These are phyloP conservation scores for Hebeloma cylindrosporum DNA, from an alignment of 768 basidiomycete genomes.

Conservation along the genomic window DNA sequence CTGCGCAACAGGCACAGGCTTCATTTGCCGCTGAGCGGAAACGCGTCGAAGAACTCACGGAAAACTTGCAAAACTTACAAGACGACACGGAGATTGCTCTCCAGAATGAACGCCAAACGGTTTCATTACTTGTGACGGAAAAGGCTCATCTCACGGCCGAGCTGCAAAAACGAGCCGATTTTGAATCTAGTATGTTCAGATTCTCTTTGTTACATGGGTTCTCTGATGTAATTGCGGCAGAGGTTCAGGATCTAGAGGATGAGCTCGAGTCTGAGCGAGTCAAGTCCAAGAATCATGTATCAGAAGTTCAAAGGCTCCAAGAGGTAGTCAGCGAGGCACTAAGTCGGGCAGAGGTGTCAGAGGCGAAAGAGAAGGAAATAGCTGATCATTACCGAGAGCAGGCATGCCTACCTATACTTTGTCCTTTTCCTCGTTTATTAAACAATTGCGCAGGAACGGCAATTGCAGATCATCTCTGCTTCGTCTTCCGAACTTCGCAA, in stretches of 20 bases:
- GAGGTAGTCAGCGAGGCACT: conserved; percentile 36
- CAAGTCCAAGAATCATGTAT: conserved; percentile 39
- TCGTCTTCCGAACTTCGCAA: conserved; percentile 52
- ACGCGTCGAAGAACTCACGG: conserved; percentile 29
- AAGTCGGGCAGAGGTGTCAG: conserved; percentile 40
- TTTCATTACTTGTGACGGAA: conserved; percentile 74
- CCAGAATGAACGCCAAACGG: conserved; percentile 69
- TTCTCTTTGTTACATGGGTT: neutral
- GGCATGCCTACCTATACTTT: conserved; percentile 31
- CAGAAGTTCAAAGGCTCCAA: conserved; percentile 45
- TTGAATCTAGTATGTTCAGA: conserved; percentile 59
- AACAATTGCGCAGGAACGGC: conserved; percentile 58
- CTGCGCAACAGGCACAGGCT: conserved; percentile 32
- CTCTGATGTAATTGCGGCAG: conserved; percentile 29
- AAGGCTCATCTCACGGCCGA: conserved; percentile 61
- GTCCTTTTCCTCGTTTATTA: conserved; percentile 14
- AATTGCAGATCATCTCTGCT: conserved; percentile 64
- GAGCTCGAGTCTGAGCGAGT: conserved; percentile 43
- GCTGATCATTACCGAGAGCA: conserved; percentile 54
- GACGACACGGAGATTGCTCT: conserved; percentile 33
- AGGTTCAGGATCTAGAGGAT: conserved; percentile 41
- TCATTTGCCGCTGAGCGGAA: conserved; percentile 35
- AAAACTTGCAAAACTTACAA: conserved; percentile 30
- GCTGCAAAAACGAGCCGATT: conserved; percentile 54
- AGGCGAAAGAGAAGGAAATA: conserved; percentile 54